Evolutionary conservation across 345 rosid species (phyloP).

Genomic region (Ceriops tagal): DNA sequence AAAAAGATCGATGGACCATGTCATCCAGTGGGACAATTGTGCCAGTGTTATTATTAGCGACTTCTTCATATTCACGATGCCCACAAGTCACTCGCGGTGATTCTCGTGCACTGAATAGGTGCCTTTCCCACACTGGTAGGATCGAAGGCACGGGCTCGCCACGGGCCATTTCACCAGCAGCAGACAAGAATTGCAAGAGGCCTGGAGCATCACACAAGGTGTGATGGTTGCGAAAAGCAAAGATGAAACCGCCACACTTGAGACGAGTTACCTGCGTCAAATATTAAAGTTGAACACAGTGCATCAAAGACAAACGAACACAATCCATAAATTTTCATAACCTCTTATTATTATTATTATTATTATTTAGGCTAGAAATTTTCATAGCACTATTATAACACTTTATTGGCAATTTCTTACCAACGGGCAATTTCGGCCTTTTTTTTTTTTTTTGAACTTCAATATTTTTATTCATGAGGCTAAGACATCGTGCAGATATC

Average conservation of each 20-base stretch:
- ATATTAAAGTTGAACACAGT: too few species aligned
- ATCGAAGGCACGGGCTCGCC: neutral
- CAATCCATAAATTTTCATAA: too few species aligned
- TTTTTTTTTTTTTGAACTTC: too few species aligned
- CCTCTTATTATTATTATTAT: too few species aligned
- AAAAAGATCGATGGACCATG: constrained; percentile 3
- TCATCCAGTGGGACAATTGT: constrained; percentile 2
- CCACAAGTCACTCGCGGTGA: constrained; percentile 7
- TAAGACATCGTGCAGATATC: too few species aligned
- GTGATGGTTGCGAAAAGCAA: constrained; percentile 12
- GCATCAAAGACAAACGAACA: too few species aligned
- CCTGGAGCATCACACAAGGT: constrained; percentile 18
- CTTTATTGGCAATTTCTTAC: too few species aligned
- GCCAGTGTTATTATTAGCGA: neutral
- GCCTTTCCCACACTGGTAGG: constrained; percentile 6
- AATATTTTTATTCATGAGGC: too few species aligned
- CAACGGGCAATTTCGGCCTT: too few species aligned
- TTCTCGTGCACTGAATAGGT: constrained; percentile 8
- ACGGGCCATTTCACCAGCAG: constrained; percentile 15
- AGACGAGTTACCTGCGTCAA: constrained; percentile 1
- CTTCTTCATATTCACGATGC: constrained; percentile 17
- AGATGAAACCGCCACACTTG: constrained; percentile 20
- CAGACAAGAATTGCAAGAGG: constrained; percentile 16
- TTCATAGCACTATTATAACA: too few species aligned
- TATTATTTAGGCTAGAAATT: too few species aligned